Base-by-base conservation (phyloP, 164 flowering plant species). In the Stephania cephalantha region DNA sequence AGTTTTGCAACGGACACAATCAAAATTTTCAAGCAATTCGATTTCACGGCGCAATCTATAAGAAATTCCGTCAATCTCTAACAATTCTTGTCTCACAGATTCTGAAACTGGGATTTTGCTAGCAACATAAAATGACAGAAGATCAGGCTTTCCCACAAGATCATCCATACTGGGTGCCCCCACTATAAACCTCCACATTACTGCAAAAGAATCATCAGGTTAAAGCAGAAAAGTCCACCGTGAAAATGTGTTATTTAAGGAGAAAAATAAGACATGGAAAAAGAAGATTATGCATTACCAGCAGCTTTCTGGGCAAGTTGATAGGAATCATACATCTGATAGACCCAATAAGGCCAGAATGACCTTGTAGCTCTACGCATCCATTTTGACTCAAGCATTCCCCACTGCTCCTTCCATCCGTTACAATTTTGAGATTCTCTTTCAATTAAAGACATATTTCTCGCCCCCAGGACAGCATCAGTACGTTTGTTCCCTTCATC, bases 301-400 rank as follows among this genome's bases (percentile, higher is more conserved):
- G 95, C 93, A 18, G 87, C 91, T 72, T 83, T 88, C 74, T 87
- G 83, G 73, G 98, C 94, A 81, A 95, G 99, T 79, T 61, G 83
- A 79, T 86, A 90, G 1, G 97, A 91, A 81, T 95, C 99, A 81
- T 89, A 87, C 99, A 93, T 92, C 17, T 83, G 84, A 75, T 90
- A 95, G 44, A 92, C 98, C 99, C 99, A 95, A 73, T 74, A 71
- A 8, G 98, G 98, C 94, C 89, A 95, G 79, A 85, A 95, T 70
- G 97, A 87, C 81, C 83, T 89, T 46, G 94, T 79, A 80, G 83
- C 85, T 71, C 82, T 79, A 48, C 71, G 83, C 25, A 78, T 76
- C 73, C 73, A 82, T 74, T 73, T 81, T 20, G 81, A 70, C 20
- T 72, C 77, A 13, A 76, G 71, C 25, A 35, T 75, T 76, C 42